Base-by-base conservation (phyloP, 805 yeast species). In the Clavispora asparagi region DNA sequence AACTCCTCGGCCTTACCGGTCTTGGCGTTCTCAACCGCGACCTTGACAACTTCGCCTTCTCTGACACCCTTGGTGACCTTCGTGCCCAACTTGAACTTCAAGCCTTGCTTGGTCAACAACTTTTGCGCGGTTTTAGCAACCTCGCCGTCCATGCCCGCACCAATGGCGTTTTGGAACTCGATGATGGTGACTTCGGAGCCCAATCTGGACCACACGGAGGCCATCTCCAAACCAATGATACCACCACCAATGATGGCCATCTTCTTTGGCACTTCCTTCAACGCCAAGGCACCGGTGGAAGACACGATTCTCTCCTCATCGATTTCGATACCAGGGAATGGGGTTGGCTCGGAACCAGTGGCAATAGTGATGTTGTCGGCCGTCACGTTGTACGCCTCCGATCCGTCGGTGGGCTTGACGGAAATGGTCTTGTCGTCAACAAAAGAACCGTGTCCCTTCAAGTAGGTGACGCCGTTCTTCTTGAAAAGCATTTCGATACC, bases 181-280 rank as follows among this genome's bases (percentile, higher is more conserved):
- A 94, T 73, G 46, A 94, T 85, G 39, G 97, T 92, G 54, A 94
- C 99, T 74, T 94, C 90, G 38, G 96, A 75, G 39, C 99, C 99
- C 61, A 94, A 75, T 73, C 99, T 83, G 48, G 91, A 74, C 85
- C 95, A 94, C 41, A 94, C 99, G 25, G 98, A 91, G 53, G 96
- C 99, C 97, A 94, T 94, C 77, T 94, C 99, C 58, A 94, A 81
- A 64, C 99, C 99, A 67, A 94, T 94, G 74, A 94, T 92, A 78
- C 99, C 99, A 73, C 97, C 99, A 67, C 99, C 99, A 61, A 94
- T 92, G 71, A 94, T 83, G 57, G 92, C 85, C 64, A 94, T 62
- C 67, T 78, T 83, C 78, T 94, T 90, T 64, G 99, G 99, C 49
- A 94, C 78, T 76, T 91, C 96, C 67, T 81, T 79, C 60, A 94